Evolutionary conservation across 805 yeast genomes (phyloP).

Genomic region (Zygosaccharomyces pseudorouxii): DNA sequence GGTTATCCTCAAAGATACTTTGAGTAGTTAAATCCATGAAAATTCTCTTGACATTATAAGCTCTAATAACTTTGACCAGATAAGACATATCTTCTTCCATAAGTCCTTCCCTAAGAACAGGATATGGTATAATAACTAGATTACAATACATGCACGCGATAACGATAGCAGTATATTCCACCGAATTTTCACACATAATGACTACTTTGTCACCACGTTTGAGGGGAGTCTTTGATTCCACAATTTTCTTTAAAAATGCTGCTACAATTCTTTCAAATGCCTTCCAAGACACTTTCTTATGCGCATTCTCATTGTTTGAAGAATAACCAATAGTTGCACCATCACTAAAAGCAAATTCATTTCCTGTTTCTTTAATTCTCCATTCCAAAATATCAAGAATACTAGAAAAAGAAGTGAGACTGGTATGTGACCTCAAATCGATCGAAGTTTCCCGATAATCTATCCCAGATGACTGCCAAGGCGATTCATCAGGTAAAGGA

Average conservation of each 20-base stretch:
- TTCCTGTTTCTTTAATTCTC: conserved; percentile 69
- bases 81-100: conserved; percentile 71
- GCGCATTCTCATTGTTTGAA: conserved; percentile 38
- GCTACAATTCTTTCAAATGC: conserved; percentile 73
- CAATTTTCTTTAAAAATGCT: conserved; percentile 66
- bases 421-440: conserved; percentile 74
- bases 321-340: conserved; percentile 34
- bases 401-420: conserved; percentile 64
- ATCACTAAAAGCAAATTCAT: conserved; percentile 66
- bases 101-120: conserved; percentile 61
- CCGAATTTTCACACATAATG: conserved; percentile 79
- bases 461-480: conserved; percentile 70
- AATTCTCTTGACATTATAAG: conserved; percentile 64
- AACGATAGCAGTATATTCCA: conserved; percentile 77
- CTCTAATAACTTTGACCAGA: conserved; percentile 58
- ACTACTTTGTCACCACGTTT: conserved; percentile 69
- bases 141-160: conserved; percentile 86
- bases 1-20: conserved; percentile 24
- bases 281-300: conserved; percentile 67
- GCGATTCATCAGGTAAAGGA: conserved; percentile 5
- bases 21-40: conserved; percentile 54
- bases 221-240: conserved; percentile 57
- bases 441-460: conserved; percentile 70
- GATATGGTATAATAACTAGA: conserved; percentile 57
- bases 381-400: conserved; percentile 73